Percentiles rank a stretch among this genome's conserved stretches.
phyloP scores from a whole-genome alignment of 192 early-diverging fungal species.

The Coemansia sp. region DNA sequence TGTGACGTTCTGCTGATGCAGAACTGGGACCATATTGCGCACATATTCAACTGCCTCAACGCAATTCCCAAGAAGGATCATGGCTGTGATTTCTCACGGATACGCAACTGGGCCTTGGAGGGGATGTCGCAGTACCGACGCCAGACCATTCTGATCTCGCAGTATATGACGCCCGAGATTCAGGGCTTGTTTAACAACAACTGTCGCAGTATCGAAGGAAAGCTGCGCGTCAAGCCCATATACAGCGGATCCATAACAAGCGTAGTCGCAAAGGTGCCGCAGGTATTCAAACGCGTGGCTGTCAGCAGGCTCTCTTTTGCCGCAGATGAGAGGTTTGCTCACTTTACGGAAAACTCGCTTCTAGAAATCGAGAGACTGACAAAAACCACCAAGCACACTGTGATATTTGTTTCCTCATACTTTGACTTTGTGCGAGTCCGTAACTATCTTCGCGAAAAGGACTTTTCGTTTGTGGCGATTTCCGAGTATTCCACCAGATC shows the following conservation, averaged over 20 bases:
- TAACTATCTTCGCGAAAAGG: constrained; percentile 80
- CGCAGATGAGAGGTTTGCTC: constrained; percentile 81
- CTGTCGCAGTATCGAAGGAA: constrained; percentile 61
- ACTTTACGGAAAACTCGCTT: constrained; percentile 74
- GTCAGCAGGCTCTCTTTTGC: constrained; percentile 58
- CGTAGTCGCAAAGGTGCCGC: constrained; percentile 77
- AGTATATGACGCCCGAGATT: constrained; percentile 87
- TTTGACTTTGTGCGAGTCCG: constrained; percentile 95
- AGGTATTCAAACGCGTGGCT: constrained; percentile 80
- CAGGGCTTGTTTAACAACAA: constrained; percentile 81
- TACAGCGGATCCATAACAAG: constrained; percentile 73
- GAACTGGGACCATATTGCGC: constrained; percentile 96
- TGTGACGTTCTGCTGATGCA: constrained; percentile 91
- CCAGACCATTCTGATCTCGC: constrained; percentile 84
- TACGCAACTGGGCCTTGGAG: constrained; percentile 85
- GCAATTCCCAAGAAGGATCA: constrained; percentile 87
- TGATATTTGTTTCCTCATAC: constrained; percentile 89
- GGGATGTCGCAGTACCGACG: constrained; percentile 81
- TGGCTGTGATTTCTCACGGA: constrained; percentile 93
- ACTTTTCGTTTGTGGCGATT: constrained; percentile 74
- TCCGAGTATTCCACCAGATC: constrained; percentile 86
- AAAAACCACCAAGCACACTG: constrained; percentile 59
- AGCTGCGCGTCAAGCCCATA: constrained; percentile 65
- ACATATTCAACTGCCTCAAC: constrained; percentile 84
- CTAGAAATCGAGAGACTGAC: constrained; percentile 55